A percentile compares a stretch with the other conserved stretches of the same genome.
Conservation (phyloP, 2,329 filamentous ascomycete species). For the Ophiosphaerella korrae region DNA sequence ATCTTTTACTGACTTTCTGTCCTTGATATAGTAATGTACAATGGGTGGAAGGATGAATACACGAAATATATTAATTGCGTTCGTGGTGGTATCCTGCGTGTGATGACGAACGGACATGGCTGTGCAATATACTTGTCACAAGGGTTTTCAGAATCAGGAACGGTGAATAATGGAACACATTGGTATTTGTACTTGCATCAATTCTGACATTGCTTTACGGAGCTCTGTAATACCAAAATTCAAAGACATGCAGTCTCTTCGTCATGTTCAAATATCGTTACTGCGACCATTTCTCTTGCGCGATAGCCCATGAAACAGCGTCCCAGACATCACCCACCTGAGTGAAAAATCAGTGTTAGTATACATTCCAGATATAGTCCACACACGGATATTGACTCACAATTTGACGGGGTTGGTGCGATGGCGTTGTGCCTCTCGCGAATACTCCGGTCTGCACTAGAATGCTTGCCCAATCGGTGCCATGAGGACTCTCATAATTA, state of each 20-base stretch:
- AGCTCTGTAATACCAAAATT: too few relatives aligned
- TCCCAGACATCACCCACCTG: conserved; percentile 71
- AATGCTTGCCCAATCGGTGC: conserved; percentile 77
- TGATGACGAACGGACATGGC: not conserved
- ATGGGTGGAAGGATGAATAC: not conserved
- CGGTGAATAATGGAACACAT: too few relatives aligned
- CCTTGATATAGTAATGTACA: conserved; percentile 18
- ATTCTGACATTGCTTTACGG: too few relatives aligned
- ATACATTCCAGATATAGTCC: too few relatives aligned
- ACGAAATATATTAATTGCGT: too few relatives aligned
- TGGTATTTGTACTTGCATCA: too few relatives aligned
- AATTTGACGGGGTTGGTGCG: conserved; percentile 66
- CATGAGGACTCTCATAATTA: conserved; percentile 67
- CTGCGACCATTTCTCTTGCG: conserved; percentile 52
- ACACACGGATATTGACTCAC: conserved; percentile 27
- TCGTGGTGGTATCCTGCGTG: not conserved
- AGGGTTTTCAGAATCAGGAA: too few relatives aligned
- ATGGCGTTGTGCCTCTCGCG: conserved; percentile 59
- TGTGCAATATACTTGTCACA: too few relatives aligned
- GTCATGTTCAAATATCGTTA: too few relatives aligned
- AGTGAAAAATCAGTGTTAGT: not conserved
- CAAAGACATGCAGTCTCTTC: too few relatives aligned
- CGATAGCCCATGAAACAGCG: conserved; percentile 77
- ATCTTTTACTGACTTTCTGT: conserved; percentile 23
- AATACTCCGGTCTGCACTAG: conserved; percentile 84